Base-by-base conservation (phyloP, 1,284 basidiomycete species). In the Papiliotrema nemorosa region DNA sequence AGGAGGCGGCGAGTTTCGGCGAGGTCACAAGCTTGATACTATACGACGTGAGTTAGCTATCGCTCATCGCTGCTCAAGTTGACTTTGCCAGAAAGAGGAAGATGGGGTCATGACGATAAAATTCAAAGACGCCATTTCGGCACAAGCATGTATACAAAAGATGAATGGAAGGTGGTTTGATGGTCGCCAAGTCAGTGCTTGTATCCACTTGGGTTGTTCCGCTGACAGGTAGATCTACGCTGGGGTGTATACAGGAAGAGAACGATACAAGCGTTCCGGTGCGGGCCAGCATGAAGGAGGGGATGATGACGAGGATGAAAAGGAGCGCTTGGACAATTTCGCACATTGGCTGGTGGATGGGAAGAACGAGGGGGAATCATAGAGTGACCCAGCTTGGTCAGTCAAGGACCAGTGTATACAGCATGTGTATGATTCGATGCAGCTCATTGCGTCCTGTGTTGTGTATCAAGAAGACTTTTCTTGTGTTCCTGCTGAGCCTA, bases 51-150 rank as follows among this genome's bases (percentile, higher is more conserved):
- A 74, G 89, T 80, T 3, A 4, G 12, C 13, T 7, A 50, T 34
- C 36, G 25, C 26, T 45, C n/a, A 14, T 38, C 37, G 24, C 6
- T 41, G 33, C 13, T 39, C 26, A 33, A 3, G 24, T 20, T 22
- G 51, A 58, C 25, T 0, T n/a, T 14, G 18, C n/a, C 74, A 97
- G 91, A 83, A 86, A 77, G 96, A 99, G 71, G 78, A 84, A 21
- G 91, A 97, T 36, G 96, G 96, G 2, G 77, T 98, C 50, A 97
- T 99, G 82, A 94, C 92, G 0, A 85, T 98, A 57, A 94, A 94
- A 63, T 99, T 97, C 78, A 84, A 85, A 53, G 90, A 94, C 58
- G 80, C 87, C 5, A 65, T 90, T 3, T 85, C 89, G 48, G 94
- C 94, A 0, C 84, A 89, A 69, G 90, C 89, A 4, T 98, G 94